Base-by-base conservation (phyloP, 2,329 filamentous ascomycete genomes). In the Cladorrhinum sp. region DNA sequence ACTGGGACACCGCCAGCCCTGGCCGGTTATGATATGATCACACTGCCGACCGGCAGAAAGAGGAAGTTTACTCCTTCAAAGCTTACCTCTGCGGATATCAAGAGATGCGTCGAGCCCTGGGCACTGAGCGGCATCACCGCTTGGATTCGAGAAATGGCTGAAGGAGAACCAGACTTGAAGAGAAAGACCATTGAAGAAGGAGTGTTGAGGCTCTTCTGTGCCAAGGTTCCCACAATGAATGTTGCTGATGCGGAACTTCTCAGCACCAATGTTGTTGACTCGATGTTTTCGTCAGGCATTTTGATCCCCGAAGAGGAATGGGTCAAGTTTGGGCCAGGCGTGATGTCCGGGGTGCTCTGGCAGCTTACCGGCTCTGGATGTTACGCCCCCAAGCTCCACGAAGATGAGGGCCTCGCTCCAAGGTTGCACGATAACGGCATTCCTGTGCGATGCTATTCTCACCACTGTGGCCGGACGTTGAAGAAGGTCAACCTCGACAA, bases 141-240 rank as follows among this genome's bases (percentile, higher is more conserved):
- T 1, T 99, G 95, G 95, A 82, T 98, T 62, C 88, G 90, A 62
- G 87, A 89, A 60, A 89, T 98, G 84, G 91, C 91, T 10, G 93
- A 97, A 68, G 93, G 94, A 42, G 94, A 97, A 71, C 86, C 88
- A 10, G 92, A 99, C 73, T 78, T 99, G 52, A 92, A 90, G 72
- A 86, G 90, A 71, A 90, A 92, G 70, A 88, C 90, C 1, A 87
- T 99, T 56, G 88, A 92, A 61, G 93, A 98, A 67, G 93, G 91
- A 2, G 81, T 99, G 48, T 87, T 96, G 48, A 90, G 88, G 28
- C 80, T 99, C 6, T 98, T 99, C 73, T 96, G 91, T 1, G 85
- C 91, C 75, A 98, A 97, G 74, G 92, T 99, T 0, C 93, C 95
- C 0, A 99, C 92, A 0, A 97, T 99, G 92, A 98, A 99, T 69